A percentile compares a stretch with the other conserved stretches of the same genome.
phyloP scores from a whole-genome alignment of 2,329 filamentous ascomycete species.

The Hymenoscyphus albidus region DNA sequence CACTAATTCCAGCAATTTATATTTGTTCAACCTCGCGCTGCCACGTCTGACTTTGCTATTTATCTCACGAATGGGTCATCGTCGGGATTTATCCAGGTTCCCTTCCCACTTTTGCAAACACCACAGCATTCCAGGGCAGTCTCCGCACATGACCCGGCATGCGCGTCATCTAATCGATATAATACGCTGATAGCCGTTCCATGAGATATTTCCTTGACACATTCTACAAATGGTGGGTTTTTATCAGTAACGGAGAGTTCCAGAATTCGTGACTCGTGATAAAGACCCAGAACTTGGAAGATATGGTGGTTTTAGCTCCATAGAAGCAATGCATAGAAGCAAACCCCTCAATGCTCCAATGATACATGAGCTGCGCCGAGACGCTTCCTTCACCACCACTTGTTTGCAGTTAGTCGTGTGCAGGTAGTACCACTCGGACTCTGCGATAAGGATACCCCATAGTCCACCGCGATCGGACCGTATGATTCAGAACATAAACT shows the following conservation, averaged over 20 bases:
- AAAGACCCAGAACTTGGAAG: background rate
- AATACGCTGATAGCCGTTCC: background rate
- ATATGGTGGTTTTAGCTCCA: background rate
- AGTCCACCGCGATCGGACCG: slow-evolving; percentile 4
- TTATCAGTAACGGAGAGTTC: background rate
- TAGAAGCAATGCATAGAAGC: background rate
- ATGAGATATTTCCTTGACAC: background rate
- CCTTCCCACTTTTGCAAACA: background rate
- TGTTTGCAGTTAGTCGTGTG: slow-evolving; percentile 8
- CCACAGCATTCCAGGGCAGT: background rate
- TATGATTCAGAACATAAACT: background rate
- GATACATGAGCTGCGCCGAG: slow-evolving; percentile 2
- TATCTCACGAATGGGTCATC: background rate
- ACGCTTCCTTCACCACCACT: background rate
- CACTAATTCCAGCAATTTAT: background rate
- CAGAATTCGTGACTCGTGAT: slow-evolving; percentile 6
- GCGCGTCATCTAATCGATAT: background rate
- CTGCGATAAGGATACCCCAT: background rate
- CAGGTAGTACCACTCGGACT: background rate
- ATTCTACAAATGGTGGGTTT: background rate
- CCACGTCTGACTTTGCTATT: background rate
- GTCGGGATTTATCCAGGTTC: background rate
- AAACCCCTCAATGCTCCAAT: background rate
- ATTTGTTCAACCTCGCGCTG: background rate
- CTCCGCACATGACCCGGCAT: background rate